These are phyloP conservation scores for Ophiostoma quercus DNA, from an alignment of 2,329 filamentous ascomycete species.

Conservation along the genomic window DNA sequence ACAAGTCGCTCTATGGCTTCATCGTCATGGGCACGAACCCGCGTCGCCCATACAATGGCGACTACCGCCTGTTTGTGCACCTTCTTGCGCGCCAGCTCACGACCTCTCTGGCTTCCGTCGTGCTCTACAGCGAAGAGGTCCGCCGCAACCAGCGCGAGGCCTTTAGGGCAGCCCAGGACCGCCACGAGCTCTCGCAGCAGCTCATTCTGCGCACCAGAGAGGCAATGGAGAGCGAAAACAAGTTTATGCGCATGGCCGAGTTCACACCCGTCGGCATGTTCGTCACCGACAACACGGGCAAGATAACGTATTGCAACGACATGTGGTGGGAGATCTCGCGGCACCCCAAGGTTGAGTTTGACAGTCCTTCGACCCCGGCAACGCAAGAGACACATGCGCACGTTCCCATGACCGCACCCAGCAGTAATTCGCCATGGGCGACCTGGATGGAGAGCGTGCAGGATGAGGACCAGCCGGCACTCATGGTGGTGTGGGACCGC, in stretches of 20 bases:
- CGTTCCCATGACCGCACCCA: neutral
- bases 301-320: conserved; percentile 75
- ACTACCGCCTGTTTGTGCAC: conserved; percentile 73
- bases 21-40: conserved; percentile 75
- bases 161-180: conserved; percentile 67
- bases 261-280: conserved; percentile 81
- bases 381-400: neutral
- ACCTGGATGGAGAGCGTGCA: conserved; percentile 69
- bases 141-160: conserved; percentile 67
- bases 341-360: conserved; percentile 41
- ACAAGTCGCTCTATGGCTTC: conserved; percentile 67
- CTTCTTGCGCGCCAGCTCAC: conserved; percentile 69
- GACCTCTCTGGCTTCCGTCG: conserved; percentile 74
- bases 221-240: conserved; percentile 63
- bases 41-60: conserved; percentile 70
- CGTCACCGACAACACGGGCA: conserved; percentile 66
- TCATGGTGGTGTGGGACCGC: conserved; percentile 58
- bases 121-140: conserved; percentile 79
- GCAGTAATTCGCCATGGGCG: conserved; percentile 15
- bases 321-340: conserved; percentile 70
- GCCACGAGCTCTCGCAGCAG: conserved; percentile 71
- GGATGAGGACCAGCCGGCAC: conserved; percentile 56
- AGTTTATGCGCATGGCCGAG: conserved; percentile 79
- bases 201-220: conserved; percentile 60
- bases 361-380: conserved; percentile 23